Conservation (phyloP, 352 stramenopile species). For the Globisporangium takayamanum region DNA sequence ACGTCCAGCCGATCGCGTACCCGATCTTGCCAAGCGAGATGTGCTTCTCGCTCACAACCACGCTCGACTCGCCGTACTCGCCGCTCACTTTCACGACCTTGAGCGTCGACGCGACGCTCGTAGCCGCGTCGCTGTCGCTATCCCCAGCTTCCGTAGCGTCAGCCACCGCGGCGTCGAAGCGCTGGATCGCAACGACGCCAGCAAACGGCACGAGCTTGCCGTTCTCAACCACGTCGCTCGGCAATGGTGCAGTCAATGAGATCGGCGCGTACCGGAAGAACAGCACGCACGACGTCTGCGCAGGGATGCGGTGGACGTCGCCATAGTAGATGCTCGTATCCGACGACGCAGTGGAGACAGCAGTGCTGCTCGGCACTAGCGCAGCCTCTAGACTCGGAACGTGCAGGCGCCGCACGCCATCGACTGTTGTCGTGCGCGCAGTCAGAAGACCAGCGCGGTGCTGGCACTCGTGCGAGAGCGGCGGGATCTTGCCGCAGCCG, state of each 20-base stretch:
- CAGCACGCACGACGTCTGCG: conserved; percentile 44
- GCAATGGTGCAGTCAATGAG: conserved; percentile 40
- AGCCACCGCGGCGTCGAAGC: conserved; percentile 26
- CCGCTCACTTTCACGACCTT: conserved; percentile 56
- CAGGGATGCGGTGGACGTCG: conserved; percentile 30
- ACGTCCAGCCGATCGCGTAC: conserved; percentile 71
- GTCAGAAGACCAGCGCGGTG: conserved; percentile 14
- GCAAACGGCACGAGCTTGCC: conserved; percentile 51
- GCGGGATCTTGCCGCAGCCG: conserved; percentile 6
- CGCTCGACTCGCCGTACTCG: conserved; percentile 51
- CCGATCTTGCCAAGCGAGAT: conserved; percentile 78
- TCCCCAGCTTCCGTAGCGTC: not conserved
- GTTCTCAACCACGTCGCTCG: conserved; percentile 44
- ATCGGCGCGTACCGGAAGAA: conserved; percentile 69
- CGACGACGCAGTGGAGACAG: conserved; percentile 1
- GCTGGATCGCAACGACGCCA: conserved; percentile 74
- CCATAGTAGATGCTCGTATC: conserved; percentile 41
- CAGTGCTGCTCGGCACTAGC: not conserved
- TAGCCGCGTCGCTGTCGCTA: conserved; percentile 5
- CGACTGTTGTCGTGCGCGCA: conserved; percentile 21
- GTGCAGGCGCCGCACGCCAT: conserved; percentile 22
- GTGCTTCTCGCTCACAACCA: conserved; percentile 44
- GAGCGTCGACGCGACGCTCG: conserved; percentile 50
- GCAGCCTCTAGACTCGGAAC: conserved; percentile 1
- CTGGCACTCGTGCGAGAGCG: conserved; percentile 6